phyloP scores from a whole-genome alignment of 371 early-diverging fungal species.

The Rhizopus sp. region DNA sequence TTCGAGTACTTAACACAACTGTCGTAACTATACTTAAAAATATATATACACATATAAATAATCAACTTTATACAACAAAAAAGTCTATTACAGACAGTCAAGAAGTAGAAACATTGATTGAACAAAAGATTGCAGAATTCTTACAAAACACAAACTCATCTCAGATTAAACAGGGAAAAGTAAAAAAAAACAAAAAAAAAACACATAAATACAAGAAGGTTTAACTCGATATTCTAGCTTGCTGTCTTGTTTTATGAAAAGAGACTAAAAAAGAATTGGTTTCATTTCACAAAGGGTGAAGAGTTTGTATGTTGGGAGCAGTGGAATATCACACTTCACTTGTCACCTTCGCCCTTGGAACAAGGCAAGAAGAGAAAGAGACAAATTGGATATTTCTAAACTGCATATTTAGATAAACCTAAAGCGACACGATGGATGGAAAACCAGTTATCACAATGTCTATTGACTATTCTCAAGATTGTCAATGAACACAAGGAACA shows the following conservation, averaged over 20 bases:
- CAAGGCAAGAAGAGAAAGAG: constrained; percentile 52
- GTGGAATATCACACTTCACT: constrained; percentile 74
- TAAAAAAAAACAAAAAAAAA: constrained; percentile 17
- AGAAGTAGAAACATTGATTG: constrained; percentile 42
- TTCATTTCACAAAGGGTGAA: constrained; percentile 67
- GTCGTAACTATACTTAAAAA: constrained; percentile 54
- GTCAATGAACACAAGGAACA: constrained; percentile 87
- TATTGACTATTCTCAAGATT: constrained; percentile 69
- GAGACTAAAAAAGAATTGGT: constrained; percentile 81
- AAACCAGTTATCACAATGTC: constrained; percentile 38
- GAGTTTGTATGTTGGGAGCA: constrained; percentile 91
- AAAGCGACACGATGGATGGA: constrained; percentile 48
- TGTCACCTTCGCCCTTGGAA: constrained; percentile 60
- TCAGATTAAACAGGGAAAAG: constrained; percentile 43
- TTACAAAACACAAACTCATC: constrained; percentile 34
- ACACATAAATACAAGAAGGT: not conserved
- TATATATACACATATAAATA: not conserved
- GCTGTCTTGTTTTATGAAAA: constrained; percentile 82
- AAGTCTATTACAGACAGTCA: constrained; percentile 45
- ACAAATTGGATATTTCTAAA: not conserved
- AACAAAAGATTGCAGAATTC: constrained; percentile 43
- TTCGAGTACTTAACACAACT: constrained; percentile 67
- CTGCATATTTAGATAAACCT: constrained; percentile 28
- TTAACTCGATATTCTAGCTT: constrained; percentile 11
- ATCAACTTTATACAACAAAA: not conserved